Percentiles rank a stretch among this genome's conserved stretches.
phyloP scores from a whole-genome alignment of 2,329 filamentous ascomycete genomes.

The Teratosphaeria gauchensis region DNA sequence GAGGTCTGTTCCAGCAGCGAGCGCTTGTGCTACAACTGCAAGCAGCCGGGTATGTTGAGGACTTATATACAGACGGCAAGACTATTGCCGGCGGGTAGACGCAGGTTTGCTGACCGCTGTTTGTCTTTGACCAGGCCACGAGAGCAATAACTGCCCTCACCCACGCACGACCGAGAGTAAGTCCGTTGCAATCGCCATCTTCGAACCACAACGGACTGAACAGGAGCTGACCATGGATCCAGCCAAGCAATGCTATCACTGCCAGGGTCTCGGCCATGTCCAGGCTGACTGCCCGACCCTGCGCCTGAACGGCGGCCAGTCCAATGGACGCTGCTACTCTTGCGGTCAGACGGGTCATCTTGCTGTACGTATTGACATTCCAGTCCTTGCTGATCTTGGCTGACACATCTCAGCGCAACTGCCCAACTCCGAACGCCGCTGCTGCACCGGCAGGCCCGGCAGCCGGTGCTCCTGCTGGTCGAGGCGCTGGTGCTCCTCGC shows the following conservation, averaged over 20 bases:
- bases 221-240: slow-evolving; percentile 16
- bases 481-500: slow-evolving; percentile 55
- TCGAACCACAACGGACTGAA: not conserved
- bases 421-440: slow-evolving; percentile 63
- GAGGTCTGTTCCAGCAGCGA: slow-evolving; percentile 97
- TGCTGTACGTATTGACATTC: slow-evolving; percentile 52
- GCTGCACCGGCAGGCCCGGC: slow-evolving; percentile 27
- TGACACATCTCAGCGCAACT: slow-evolving; percentile 53
- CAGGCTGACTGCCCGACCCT: slow-evolving; percentile 98
- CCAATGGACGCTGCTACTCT: slow-evolving; percentile 88
- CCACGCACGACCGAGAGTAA: slow-evolving; percentile 88
- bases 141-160: slow-evolving; percentile 94
- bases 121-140: slow-evolving; percentile 55
- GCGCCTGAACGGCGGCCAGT: slow-evolving; percentile 71
- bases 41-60: slow-evolving; percentile 58
- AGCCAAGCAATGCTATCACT: slow-evolving; percentile 99
- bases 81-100: slow-evolving; percentile 22
- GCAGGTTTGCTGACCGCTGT: slow-evolving; percentile 15
- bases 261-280: slow-evolving; percentile 94
- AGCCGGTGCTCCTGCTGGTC: slow-evolving; percentile 37
- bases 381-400: not conserved
- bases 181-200: slow-evolving; percentile 19
- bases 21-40: slow-evolving; percentile 99
- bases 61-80: not conserved
- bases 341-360: slow-evolving; percentile 89